Evolutionary conservation across 83 land plant species (phyloP).

Genomic region (Picea abies): DNA sequence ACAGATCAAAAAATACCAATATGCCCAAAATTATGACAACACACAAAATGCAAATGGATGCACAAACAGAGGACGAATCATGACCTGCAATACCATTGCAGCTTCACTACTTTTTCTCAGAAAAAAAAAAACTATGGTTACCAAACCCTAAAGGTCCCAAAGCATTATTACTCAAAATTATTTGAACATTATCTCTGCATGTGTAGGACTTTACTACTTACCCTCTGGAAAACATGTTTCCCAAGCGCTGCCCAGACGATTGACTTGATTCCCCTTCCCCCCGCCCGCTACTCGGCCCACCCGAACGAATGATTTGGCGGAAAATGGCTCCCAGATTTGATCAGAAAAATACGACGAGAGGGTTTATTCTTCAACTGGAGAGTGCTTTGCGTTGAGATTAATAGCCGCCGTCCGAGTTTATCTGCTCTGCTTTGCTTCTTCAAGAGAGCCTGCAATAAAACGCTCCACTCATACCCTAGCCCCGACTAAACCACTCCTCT

Average conservation of each 20-base stretch:
- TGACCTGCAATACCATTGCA: background rate
- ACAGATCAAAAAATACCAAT: background rate
- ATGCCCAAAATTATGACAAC: background rate
- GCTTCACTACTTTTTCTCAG: background rate
- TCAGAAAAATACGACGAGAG: no score
- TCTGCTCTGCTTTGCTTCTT: no score
- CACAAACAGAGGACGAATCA: background rate
- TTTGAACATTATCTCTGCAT: background rate
- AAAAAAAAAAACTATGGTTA: background rate
- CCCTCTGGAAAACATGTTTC: slow-evolving; percentile 16
- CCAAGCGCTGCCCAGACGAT: slow-evolving; percentile 1
- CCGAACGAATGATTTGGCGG: background rate
- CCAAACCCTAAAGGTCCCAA: background rate
- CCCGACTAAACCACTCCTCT: no score
- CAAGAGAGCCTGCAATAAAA: no score
- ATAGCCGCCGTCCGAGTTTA: no score
- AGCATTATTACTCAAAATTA: background rate
- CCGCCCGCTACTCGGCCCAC: background rate
- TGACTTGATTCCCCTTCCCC: background rate
- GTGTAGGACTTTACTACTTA: background rate
- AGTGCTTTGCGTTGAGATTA: no score
- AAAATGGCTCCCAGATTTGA: no score
- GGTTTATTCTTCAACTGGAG: no score
- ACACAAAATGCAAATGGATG: no score
- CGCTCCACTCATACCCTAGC: no score